Percentiles rank a stretch among this genome's conserved stretches.
phyloP scores from a whole-genome alignment of 352 stramenopile species.

The Pythium phragmiticola region DNA sequence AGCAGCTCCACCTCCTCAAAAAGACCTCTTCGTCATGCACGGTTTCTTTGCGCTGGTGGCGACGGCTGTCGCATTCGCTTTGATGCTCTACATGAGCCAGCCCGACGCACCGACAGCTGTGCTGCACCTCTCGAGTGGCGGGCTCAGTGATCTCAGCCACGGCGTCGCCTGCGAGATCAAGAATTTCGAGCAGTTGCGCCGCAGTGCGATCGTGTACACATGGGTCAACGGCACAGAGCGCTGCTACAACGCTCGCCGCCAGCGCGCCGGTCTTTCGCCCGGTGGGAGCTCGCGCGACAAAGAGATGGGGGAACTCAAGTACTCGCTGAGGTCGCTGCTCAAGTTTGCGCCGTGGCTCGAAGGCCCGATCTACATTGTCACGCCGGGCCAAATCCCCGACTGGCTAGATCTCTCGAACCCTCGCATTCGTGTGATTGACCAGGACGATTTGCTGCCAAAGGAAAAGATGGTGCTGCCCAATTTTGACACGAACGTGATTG shows the following conservation, averaged over 20 bases:
- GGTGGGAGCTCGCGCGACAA: conserved; percentile 75
- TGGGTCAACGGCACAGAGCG: conserved; percentile 83
- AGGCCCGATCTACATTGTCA: conserved; percentile 84
- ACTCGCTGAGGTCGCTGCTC: conserved; percentile 77
- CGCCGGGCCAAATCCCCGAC: conserved; percentile 74
- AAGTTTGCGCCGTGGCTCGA: conserved; percentile 80
- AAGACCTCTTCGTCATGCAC: conserved; percentile 29
- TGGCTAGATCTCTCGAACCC: conserved; percentile 74
- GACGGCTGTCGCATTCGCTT: conserved; percentile 37
- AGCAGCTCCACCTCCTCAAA: background rate
- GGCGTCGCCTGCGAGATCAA: conserved; percentile 54
- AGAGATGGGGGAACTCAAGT: conserved; percentile 87
- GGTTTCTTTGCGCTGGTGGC: conserved; percentile 55
- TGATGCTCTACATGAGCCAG: conserved; percentile 53
- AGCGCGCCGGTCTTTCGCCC: conserved; percentile 45
- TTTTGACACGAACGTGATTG: conserved; percentile 86
- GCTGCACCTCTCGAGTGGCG: conserved; percentile 48
- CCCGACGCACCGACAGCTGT: conserved; percentile 49
- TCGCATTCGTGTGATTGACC: conserved; percentile 69
- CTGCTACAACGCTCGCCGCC: conserved; percentile 71
- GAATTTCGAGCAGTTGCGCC: conserved; percentile 62
- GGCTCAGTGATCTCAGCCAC: conserved; percentile 35
- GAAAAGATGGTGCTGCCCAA: conserved; percentile 57
- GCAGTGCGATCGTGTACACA: conserved; percentile 80
- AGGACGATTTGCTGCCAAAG: conserved; percentile 72